These are phyloP conservation scores for Leishmania turanica DNA, from an alignment of 208 protist genomes.

Conservation along the genomic window DNA sequence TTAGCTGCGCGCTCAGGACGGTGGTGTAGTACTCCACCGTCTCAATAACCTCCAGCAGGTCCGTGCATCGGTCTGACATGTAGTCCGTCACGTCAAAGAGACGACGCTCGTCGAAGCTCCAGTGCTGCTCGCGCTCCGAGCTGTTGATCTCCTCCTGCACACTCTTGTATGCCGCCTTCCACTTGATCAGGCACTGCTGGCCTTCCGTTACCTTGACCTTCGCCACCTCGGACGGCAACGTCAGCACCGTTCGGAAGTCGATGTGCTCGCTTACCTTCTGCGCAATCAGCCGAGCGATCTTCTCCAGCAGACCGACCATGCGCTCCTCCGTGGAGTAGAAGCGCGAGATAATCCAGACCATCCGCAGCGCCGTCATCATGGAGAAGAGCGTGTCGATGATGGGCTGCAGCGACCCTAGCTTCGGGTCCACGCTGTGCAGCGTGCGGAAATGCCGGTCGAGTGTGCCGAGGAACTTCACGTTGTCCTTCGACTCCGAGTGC, in stretches of 20 bases:
- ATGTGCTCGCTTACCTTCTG: conserved; percentile 95
- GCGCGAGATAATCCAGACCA: conserved; percentile 99
- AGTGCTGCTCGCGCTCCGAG: conserved; percentile 94
- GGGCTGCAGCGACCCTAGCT: conserved; percentile 84
- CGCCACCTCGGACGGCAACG: conserved; percentile 75
- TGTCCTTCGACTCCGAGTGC: conserved; percentile 98
- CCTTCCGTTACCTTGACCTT: conserved; percentile 88
- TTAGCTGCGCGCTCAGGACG: conserved; percentile 97
- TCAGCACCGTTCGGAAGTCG: conserved; percentile 91
- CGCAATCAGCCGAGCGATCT: conserved; percentile 97
- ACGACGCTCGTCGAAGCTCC: conserved; percentile 98
- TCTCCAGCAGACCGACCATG: conserved; percentile 98
- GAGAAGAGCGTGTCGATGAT: conserved; percentile 97
- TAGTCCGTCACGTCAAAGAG: conserved; percentile 98
- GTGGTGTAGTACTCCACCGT: conserved; percentile 96
- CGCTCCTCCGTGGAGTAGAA: conserved; percentile 99
- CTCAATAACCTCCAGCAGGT: conserved; percentile 94
- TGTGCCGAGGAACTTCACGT: conserved; percentile 98
- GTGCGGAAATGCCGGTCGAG: conserved; percentile 99
- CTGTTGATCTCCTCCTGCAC: conserved; percentile 97
- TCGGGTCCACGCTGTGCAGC: conserved; percentile 86
- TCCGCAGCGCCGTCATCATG: conserved; percentile 98
- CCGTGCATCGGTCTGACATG: conserved; percentile 96
- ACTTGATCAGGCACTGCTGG: conserved; percentile 94
- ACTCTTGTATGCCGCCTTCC: conserved; percentile 93